phyloP scores from a whole-genome alignment of 1,139 yeast genomes.

The Casaregolazyma suthepensis region DNA sequence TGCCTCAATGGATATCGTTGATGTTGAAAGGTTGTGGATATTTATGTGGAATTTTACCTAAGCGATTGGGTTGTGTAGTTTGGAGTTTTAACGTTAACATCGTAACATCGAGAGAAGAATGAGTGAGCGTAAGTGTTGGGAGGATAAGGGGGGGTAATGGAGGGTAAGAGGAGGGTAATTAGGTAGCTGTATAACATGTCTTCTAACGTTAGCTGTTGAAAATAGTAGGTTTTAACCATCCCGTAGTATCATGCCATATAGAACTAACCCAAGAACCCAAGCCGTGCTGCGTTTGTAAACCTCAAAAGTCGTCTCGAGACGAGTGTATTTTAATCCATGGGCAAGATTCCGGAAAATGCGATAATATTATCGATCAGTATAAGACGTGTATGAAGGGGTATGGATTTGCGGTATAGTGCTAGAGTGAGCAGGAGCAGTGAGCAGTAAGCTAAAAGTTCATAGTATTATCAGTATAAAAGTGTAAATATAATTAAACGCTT shows the following conservation, averaged over 20 bases:
- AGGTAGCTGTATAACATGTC: neutral
- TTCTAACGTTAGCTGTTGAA: neutral
- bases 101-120: neutral
- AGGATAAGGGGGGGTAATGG: too few species aligned
- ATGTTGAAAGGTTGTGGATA: too few species aligned
- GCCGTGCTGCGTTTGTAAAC: conserved; percentile 94
- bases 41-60: too few species aligned
- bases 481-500: neutral
- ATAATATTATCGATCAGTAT: conserved; percentile 61
- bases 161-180: neutral
- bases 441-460: too few species aligned
- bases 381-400: conserved; percentile 86
- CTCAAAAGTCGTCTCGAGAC: conserved; percentile 77
- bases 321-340: conserved; percentile 82
- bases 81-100: too few species aligned
- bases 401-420: conserved; percentile 54
- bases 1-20: too few species aligned
- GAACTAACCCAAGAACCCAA: conserved; percentile 48
- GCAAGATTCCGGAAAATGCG: conserved; percentile 78
- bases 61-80: too few species aligned
- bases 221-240: conserved; percentile 1
- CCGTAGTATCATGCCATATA: neutral
- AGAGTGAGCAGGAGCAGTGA: too few species aligned
- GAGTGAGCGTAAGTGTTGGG: conserved; percentile 7
- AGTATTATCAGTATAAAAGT: too few species aligned